A percentile compares a stretch with the other conserved stretches of the same genome.
phyloP scores from a whole-genome alignment of 768 basidiomycete genomes.

The Phylloporus scabripes region DNA sequence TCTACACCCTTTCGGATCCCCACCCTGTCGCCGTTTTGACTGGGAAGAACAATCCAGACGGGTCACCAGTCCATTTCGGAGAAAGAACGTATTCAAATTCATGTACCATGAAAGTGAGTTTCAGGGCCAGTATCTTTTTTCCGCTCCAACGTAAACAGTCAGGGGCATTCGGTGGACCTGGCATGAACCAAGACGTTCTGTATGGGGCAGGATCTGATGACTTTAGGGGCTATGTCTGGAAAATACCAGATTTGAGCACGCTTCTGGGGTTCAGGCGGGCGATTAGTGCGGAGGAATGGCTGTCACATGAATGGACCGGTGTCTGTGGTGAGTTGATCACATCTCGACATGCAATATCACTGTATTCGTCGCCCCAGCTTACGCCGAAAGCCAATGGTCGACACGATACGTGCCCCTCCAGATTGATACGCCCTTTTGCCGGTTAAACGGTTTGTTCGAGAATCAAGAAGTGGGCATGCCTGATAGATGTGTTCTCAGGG shows the following conservation, averaged over 20 bases:
- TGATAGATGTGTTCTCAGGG: constrained; percentile 34
- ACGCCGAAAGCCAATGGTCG: constrained; percentile 35
- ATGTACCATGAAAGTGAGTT: constrained; percentile 70
- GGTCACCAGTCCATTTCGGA: constrained; percentile 40
- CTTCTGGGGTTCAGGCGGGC: constrained; percentile 43
- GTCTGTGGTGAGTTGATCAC: constrained; percentile 26
- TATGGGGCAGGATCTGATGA: constrained; percentile 81
- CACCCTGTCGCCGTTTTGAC: constrained; percentile 67
- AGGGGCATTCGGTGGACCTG: constrained; percentile 66
- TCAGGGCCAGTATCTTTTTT: not conserved
- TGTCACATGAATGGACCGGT: constrained; percentile 24
- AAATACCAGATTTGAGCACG: constrained; percentile 47
- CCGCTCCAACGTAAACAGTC: constrained; percentile 40
- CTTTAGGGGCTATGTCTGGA: constrained; percentile 77
- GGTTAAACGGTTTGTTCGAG: constrained; percentile 47
- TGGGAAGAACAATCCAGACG: constrained; percentile 51
- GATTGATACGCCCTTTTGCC: constrained; percentile 56
- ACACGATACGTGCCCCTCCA: constrained; percentile 56
- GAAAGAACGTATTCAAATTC: constrained; percentile 61
- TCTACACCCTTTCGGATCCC: constrained; percentile 63
- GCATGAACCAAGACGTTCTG: constrained; percentile 47
- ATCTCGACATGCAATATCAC: constrained; percentile 7
- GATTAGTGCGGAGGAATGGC: constrained; percentile 45
- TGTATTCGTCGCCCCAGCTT: constrained; percentile 34
- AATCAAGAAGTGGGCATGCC: not conserved